Evolutionary conservation across 345 rosid species (phyloP).

Genomic region (Eucalyptus coolabah): DNA sequence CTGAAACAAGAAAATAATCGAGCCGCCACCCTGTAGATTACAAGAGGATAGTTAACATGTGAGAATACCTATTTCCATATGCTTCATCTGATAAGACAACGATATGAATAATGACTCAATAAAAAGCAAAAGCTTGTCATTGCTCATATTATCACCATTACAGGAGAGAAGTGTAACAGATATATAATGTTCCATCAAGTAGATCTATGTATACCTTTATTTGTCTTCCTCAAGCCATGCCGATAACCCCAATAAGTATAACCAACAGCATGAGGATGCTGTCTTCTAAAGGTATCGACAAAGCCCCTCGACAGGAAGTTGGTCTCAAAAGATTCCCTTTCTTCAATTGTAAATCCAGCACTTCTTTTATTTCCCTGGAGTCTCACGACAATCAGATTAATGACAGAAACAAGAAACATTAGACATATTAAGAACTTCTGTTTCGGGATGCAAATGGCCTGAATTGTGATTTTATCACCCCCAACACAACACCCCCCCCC

Average conservation of each 20-base stretch:
- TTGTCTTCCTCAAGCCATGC: conserved; percentile 69
- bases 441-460: not conserved
- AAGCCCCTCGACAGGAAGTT: conserved; percentile 76
- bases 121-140: not conserved
- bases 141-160: not conserved
- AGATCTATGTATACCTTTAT: conserved; percentile 41
- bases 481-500: not conserved
- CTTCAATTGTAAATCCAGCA: conserved; percentile 88
- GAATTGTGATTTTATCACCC: not conserved
- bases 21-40: conserved; percentile 83
- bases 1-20: conserved; percentile 91
- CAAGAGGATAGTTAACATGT: not conserved
- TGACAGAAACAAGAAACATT: not conserved
- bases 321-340: conserved; percentile 61
- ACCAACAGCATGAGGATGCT: conserved; percentile 77
- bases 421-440: not conserved
- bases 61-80: not conserved
- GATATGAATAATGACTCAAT: not conserved
- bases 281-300: conserved; percentile 86
- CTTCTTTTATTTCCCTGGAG: conserved; percentile 84
- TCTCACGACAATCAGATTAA: not conserved
- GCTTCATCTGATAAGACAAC: not conserved
- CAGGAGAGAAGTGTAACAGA: not conserved
- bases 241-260: conserved; percentile 97
- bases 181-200: not conserved